Percentiles rank a stretch among this genome's conserved stretches.
These are phyloP conservation scores for Crithidia bombi DNA, from an alignment of 208 protist species.

Conservation along the genomic window DNA sequence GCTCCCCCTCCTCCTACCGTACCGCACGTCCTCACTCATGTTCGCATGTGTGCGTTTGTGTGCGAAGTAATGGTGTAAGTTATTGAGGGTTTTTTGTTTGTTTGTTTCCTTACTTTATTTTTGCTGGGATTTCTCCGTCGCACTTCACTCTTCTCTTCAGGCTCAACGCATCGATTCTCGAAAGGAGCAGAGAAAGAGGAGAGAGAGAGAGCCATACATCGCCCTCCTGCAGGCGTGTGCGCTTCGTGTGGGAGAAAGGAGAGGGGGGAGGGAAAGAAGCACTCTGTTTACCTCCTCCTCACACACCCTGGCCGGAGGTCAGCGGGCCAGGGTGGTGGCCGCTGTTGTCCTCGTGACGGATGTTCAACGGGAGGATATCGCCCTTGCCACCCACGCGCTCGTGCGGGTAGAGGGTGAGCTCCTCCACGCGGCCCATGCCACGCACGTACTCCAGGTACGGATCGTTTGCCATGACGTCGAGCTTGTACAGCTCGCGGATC, in stretches of 20 bases:
- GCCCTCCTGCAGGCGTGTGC: too few species aligned
- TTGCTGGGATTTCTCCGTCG: conserved; percentile 8
- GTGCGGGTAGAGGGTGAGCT: conserved; percentile 51
- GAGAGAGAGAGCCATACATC: not conserved
- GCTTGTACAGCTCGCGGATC: conserved; percentile 67
- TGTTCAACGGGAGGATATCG: conserved; percentile 56
- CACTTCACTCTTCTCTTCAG: too few species aligned
- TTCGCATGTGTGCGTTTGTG: not conserved
- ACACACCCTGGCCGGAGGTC: conserved; percentile 33
- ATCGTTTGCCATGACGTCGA: conserved; percentile 73
- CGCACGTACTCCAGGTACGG: conserved; percentile 83
- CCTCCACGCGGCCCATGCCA: conserved; percentile 72
- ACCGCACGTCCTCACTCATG: not conserved
- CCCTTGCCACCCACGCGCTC: conserved; percentile 56
- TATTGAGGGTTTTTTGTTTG: too few species aligned
- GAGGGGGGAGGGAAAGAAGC: too few species aligned
- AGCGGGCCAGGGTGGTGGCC: conserved; percentile 70
- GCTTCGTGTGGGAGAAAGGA: too few species aligned
- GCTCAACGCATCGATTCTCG: not conserved
- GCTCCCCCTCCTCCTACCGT: not conserved
- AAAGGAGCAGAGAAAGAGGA: not conserved
- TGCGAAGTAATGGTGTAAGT: conserved; percentile 27
- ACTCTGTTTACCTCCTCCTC: conserved; percentile 7
- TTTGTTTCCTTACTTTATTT: too few species aligned
- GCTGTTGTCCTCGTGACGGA: conserved; percentile 60